Evolutionary conservation across 345 rosid genomes (phyloP).

Genomic region (Lagerstroemia speciosa): DNA sequence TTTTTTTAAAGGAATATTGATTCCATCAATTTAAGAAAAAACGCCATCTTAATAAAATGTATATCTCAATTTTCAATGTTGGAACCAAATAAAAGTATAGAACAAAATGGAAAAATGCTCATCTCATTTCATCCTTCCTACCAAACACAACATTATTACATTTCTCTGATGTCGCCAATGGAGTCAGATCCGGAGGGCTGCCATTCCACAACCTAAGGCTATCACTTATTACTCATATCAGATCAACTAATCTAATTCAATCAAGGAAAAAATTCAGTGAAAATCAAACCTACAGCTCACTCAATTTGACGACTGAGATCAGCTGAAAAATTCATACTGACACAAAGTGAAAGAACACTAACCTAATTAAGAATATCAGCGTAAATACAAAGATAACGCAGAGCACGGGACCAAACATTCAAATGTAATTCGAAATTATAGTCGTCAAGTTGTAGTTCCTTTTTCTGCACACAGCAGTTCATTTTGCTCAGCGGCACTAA

Average conservation of each 20-base stretch:
- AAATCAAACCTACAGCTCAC: neutral
- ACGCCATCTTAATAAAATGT: too few relatives aligned
- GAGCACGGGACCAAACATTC: neutral
- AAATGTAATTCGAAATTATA: neutral
- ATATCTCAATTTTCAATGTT: too few relatives aligned
- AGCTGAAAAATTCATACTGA: neutral
- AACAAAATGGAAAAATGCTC: too few relatives aligned
- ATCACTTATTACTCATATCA: neutral
- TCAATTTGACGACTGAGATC: too few relatives aligned
- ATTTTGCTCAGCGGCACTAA: neutral
- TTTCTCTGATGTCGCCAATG: neutral
- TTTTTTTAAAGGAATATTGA: too few relatives aligned
- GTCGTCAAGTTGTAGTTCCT: neutral
- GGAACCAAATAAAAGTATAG: too few relatives aligned
- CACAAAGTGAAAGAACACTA: neutral
- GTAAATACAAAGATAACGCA: neutral
- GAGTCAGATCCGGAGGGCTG: neutral
- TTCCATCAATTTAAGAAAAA: too few relatives aligned
- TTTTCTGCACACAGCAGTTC: neutral
- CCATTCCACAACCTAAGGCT: neutral
- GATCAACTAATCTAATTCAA: neutral
- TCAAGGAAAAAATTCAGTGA: neutral
- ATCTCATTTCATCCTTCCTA: too few relatives aligned
- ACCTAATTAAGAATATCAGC: neutral
- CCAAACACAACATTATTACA: too few relatives aligned